phyloP scores from a whole-genome alignment of 208 protist genomes.

The Leishmania major region DNA sequence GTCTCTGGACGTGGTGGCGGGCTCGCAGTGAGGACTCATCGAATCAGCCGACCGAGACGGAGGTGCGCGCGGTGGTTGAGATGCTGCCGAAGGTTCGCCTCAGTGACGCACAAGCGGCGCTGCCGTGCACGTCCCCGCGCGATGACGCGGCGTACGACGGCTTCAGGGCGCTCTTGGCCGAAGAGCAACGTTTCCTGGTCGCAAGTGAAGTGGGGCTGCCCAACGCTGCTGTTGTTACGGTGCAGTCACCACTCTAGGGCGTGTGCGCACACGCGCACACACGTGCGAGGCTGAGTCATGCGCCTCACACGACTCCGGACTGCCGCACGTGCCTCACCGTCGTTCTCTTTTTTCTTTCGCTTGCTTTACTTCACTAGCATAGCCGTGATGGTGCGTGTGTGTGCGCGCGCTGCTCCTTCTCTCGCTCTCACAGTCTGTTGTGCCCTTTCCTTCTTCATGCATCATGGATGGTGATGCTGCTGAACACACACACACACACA shows the following conservation, averaged over 20 bases:
- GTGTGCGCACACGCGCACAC: not conserved
- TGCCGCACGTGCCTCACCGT: not conserved
- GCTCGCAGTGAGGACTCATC: constrained; percentile 9
- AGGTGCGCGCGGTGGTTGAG: constrained; percentile 4
- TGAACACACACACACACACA: no score
- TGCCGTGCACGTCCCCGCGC: not conserved
- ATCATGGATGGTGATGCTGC: no score
- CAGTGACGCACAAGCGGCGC: not conserved
- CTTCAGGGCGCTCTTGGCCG: not conserved
- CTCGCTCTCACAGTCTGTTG: no score
- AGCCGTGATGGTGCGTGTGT: no score
- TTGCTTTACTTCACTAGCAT: no score
- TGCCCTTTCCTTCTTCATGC: no score
- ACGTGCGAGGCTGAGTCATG: not conserved
- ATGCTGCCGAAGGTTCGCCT: constrained; percentile 17
- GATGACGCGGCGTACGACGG: not conserved
- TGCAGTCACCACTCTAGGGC: not conserved
- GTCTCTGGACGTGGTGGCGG: constrained; percentile 31
- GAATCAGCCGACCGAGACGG: not conserved
- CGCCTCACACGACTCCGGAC: not conserved
- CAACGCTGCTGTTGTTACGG: not conserved
- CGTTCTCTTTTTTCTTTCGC: no score
- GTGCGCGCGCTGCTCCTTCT: no score
- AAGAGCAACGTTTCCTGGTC: not conserved
- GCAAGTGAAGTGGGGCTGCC: not conserved